Evolutionary conservation across 1,284 basidiomycete species (phyloP).

Genomic region (Ceratobasidium sp.): DNA sequence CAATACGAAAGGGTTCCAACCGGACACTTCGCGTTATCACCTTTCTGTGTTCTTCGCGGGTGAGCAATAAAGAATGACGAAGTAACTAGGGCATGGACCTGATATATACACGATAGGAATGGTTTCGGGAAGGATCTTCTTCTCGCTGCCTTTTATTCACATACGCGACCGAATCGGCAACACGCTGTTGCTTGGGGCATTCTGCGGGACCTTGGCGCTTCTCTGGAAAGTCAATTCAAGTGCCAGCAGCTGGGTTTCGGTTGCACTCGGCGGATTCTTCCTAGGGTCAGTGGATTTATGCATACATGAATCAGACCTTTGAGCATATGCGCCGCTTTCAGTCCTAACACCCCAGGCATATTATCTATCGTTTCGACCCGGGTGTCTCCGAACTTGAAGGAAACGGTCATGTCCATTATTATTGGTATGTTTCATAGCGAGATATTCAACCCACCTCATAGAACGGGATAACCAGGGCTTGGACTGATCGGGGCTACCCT

Average conservation of each 20-base stretch:
- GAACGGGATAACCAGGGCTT: slow-evolving; percentile 4
- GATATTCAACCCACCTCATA: not conserved
- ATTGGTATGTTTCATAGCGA: slow-evolving; percentile 6
- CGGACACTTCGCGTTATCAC: slow-evolving; percentile 30
- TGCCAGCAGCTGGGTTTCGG: slow-evolving; percentile 9
- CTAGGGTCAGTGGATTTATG: slow-evolving; percentile 3
- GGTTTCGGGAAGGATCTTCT: slow-evolving; percentile 19
- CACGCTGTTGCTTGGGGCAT: not conserved
- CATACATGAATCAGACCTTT: not conserved
- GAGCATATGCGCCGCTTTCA: not conserved
- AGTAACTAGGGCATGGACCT: not conserved
- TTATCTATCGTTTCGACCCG: slow-evolving; percentile 24
- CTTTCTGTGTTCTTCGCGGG: slow-evolving; percentile 28
- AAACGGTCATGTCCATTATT: slow-evolving; percentile 15
- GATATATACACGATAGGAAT: slow-evolving; percentile 13
- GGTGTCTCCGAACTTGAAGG: slow-evolving; percentile 20
- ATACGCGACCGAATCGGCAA: slow-evolving; percentile 28
- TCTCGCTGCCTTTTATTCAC: slow-evolving; percentile 34
- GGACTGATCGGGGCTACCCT: slow-evolving; percentile 22
- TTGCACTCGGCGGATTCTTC: slow-evolving; percentile 22
- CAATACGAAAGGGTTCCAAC: slow-evolving; percentile 14
- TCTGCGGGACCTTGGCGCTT: slow-evolving; percentile 5
- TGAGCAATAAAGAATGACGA: not conserved
- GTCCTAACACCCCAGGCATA: slow-evolving; percentile 36
- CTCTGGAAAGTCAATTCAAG: slow-evolving; percentile 20